Evolutionary conservation across 805 yeast species (phyloP).

Genomic region (Wickerhamiella occidentalis): DNA sequence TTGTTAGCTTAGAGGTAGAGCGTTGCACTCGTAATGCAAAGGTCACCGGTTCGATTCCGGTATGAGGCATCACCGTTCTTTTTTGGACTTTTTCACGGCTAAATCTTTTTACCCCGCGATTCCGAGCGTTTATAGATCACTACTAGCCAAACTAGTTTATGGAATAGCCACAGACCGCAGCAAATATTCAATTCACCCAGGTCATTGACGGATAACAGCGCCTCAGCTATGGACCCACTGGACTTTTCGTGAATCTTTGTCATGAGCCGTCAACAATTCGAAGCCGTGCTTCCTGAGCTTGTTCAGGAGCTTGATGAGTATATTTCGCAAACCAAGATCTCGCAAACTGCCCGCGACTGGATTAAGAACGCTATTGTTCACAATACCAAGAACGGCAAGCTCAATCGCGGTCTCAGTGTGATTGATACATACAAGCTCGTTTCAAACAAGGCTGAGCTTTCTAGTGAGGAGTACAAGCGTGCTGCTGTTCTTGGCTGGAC

Average conservation of each 20-base stretch:
- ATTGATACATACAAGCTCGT: conserved; percentile 81
- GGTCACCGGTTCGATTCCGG: conserved; percentile 35
- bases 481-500: conserved; percentile 92
- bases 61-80: conserved; percentile 27
- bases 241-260: not conserved
- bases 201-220: too few species aligned
- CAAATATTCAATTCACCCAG: too few species aligned
- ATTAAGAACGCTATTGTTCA: conserved; percentile 54
- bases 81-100: not conserved
- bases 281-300: conserved; percentile 56
- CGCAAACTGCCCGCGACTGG: conserved; percentile 79
- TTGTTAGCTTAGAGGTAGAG: conserved; percentile 95
- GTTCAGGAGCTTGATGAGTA: conserved; percentile 62
- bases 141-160: too few species aligned
- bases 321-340: conserved; percentile 61
- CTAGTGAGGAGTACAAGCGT: conserved; percentile 60
- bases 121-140: too few species aligned
- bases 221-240: conserved; percentile 3
- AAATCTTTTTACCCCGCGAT: too few species aligned
- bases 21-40: conserved; percentile 86
- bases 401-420: conserved; percentile 92
- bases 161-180: too few species aligned
- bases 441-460: conserved; percentile 52
- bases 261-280: conserved; percentile 23
- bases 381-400: conserved; percentile 93